Percentiles rank a stretch among this genome's conserved stretches.
phyloP scores from a whole-genome alignment of 1,284 basidiomycete genomes.

The Peniophora sp. region DNA sequence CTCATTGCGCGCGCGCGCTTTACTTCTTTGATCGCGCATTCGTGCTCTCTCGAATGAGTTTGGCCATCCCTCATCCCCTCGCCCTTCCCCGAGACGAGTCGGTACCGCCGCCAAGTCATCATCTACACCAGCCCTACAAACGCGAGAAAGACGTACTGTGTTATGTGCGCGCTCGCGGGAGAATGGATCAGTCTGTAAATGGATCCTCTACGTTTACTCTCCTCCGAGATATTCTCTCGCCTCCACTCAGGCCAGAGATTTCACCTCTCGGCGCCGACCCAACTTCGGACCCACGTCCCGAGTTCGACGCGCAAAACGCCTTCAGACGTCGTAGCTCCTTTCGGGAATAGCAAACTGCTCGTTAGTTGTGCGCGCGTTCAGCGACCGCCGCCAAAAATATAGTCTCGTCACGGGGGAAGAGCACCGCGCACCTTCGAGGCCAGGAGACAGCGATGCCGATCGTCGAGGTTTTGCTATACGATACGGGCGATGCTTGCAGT shows the following conservation, averaged over 20 bases:
- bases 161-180: constrained; percentile 80
- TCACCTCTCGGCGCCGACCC: constrained; percentile 43
- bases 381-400: constrained; percentile 54
- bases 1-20: neutral
- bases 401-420: constrained; percentile 95
- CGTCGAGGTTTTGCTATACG: constrained; percentile 57
- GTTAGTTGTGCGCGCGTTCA: constrained; percentile 22
- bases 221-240: constrained; percentile 92
- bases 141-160: constrained; percentile 94
- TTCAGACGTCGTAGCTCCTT: constrained; percentile 22
- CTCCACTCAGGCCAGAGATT: constrained; percentile 88
- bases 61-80: constrained; percentile 33
- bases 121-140: constrained; percentile 98
- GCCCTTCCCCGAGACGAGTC: constrained; percentile 31
- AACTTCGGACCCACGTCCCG: constrained; percentile 16
- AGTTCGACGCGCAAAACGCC: constrained; percentile 19
- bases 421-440: constrained; percentile 86
- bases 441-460: constrained; percentile 88
- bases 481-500: constrained; percentile 80
- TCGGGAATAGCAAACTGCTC: constrained; percentile 18
- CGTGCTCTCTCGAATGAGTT: neutral
- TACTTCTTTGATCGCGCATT: neutral
- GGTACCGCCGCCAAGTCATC: constrained; percentile 65
- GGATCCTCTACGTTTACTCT: constrained; percentile 86
- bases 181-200: constrained; percentile 78